These are phyloP conservation scores for Isatis tinctoria DNA, from an alignment of 345 rosid species.

Conservation along the genomic window DNA sequence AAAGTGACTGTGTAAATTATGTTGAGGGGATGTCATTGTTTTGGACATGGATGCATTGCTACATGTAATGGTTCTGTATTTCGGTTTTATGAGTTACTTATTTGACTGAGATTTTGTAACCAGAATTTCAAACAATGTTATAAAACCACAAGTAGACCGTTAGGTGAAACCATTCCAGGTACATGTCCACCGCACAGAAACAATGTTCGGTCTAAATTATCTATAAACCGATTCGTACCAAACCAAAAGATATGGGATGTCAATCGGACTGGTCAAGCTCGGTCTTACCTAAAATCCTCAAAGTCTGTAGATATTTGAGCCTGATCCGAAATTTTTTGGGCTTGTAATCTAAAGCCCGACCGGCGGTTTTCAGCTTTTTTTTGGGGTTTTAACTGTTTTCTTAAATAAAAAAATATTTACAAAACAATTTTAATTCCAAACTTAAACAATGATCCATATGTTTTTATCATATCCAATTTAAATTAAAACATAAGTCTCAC, in stretches of 20 bases:
- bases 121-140: neutral
- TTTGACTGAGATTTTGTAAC: neutral
- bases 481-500: no score
- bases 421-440: no score
- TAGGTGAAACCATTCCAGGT: neutral
- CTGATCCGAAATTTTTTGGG: no score
- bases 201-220: neutral
- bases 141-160: neutral
- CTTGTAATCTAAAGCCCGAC: no score
- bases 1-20: slow-evolving; percentile 8
- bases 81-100: slow-evolving; percentile 6
- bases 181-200: neutral
- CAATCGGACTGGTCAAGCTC: no score
- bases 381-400: no score
- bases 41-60: neutral
- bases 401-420: no score
- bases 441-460: no score
- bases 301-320: no score
- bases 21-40: slow-evolving; percentile 1
- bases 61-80: neutral
- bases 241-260: neutral
- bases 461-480: no score
- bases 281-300: no score
- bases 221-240: neutral
- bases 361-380: no score